Conservation (phyloP, 2,329 filamentous ascomycete species). For the Periconia sp. region DNA sequence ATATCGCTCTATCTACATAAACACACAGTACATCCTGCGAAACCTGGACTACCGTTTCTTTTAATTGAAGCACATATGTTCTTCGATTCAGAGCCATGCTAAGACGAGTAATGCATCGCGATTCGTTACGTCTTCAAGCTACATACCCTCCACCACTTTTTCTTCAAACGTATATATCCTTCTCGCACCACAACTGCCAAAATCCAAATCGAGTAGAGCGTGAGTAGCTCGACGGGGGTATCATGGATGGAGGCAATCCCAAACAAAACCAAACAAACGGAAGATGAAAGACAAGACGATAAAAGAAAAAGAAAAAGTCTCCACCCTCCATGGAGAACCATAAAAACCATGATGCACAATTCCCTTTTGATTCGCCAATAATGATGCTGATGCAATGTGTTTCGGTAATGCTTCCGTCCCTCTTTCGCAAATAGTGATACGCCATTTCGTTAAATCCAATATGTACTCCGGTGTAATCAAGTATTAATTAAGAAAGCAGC, state of each 20-base stretch:
- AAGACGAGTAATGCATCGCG: too few species aligned
- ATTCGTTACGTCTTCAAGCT: too few species aligned
- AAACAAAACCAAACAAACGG: constrained; percentile 3
- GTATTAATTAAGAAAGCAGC: neutral
- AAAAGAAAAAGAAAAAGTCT: neutral
- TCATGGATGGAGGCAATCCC: constrained; percentile 16
- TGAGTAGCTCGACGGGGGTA: constrained; percentile 34
- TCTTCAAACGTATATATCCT: too few species aligned
- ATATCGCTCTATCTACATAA: too few species aligned
- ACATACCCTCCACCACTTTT: too few species aligned
- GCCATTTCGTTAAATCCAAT: constrained; percentile 19
- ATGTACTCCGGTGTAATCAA: constrained; percentile 15
- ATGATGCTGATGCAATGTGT: constrained; percentile 21
- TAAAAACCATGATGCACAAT: constrained; percentile 8
- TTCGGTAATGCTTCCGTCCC: neutral
- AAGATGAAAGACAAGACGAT: neutral
- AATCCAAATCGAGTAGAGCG: constrained; percentile 16
- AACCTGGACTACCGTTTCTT: too few species aligned
- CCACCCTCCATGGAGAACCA: neutral
- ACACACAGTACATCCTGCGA: too few species aligned
- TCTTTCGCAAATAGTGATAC: constrained; percentile 2
- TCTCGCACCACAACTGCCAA: too few species aligned
- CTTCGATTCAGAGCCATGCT: too few species aligned
- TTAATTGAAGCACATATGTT: too few species aligned
- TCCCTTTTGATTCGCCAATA: constrained; percentile 18